A percentile compares a stretch with the other conserved stretches of the same genome.
phyloP scores from a whole-genome alignment of 2,329 filamentous ascomycete genomes.

The Capronia epimyces region DNA sequence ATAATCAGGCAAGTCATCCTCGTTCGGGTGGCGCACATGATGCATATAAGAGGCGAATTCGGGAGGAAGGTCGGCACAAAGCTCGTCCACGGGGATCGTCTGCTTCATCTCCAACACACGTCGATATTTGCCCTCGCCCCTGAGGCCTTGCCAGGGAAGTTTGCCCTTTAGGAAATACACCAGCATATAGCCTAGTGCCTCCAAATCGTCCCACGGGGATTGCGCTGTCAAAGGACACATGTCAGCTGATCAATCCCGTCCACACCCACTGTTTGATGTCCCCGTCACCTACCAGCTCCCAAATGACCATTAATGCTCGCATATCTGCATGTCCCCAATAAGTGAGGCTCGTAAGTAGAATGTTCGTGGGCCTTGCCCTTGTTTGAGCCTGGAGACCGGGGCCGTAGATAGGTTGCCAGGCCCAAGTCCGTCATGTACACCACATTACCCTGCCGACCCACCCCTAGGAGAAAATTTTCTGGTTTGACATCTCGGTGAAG shows the following conservation, averaged over 20 bases:
- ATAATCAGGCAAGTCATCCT: slow-evolving; percentile 18
- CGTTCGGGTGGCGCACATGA: slow-evolving; percentile 17
- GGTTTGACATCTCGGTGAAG: slow-evolving; percentile 33
- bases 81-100: slow-evolving; percentile 17
- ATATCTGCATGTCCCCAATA: slow-evolving; percentile 28
- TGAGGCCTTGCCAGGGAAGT: slow-evolving; percentile 66
- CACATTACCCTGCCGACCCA: slow-evolving; percentile 28
- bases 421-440: slow-evolving; percentile 32
- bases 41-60: slow-evolving; percentile 26
- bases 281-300: slow-evolving; percentile 17
- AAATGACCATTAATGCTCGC: slow-evolving; percentile 29
- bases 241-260: no score
- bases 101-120: slow-evolving; percentile 28
- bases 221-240: slow-evolving; percentile 10
- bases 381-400: slow-evolving; percentile 2
- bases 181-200: slow-evolving; percentile 61
- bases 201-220: slow-evolving; percentile 21
- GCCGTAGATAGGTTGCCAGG: slow-evolving; percentile 27
- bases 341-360: slow-evolving; percentile 6
- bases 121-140: slow-evolving; percentile 34
- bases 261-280: slow-evolving; percentile 3
- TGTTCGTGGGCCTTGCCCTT: background rate
- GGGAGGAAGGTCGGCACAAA: slow-evolving; percentile 25
- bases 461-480: slow-evolving; percentile 32
- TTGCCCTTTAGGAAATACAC: slow-evolving; percentile 70